Conservation (phyloP, 371 early-diverging fungal species). For the Sporodiniella umbellata region DNA sequence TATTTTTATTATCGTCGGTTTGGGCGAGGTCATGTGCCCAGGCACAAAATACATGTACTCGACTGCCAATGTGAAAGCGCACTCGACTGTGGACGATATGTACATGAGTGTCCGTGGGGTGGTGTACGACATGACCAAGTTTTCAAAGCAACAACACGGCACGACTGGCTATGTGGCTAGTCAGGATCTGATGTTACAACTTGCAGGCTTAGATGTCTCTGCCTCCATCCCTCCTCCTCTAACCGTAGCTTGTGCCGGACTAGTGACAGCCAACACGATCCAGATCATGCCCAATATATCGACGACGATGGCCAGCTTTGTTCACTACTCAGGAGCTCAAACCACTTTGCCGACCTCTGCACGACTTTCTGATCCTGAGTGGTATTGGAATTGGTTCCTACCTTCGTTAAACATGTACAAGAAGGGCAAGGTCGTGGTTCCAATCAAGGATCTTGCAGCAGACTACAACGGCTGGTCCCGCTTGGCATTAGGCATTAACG, state of each 20-base stretch:
- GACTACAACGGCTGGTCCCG: constrained; percentile 33
- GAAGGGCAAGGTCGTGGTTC: constrained; percentile 59
- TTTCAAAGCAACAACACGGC: constrained; percentile 48
- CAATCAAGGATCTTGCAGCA: constrained; percentile 28
- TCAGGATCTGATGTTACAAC: constrained; percentile 49
- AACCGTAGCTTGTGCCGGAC: constrained; percentile 46
- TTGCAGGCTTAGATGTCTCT: constrained; percentile 62
- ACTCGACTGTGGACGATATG: constrained; percentile 32
- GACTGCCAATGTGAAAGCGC: constrained; percentile 26
- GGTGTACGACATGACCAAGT: constrained; percentile 61
- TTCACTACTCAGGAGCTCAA: constrained; percentile 30
- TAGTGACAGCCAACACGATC: constrained; percentile 28
- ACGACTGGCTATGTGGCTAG: constrained; percentile 30
- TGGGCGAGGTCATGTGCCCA: constrained; percentile 85
- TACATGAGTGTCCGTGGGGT: constrained; percentile 62
- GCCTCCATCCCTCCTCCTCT: constrained; percentile 67
- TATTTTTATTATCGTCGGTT: constrained; percentile 82
- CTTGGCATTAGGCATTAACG: constrained; percentile 55
- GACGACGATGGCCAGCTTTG: constrained; percentile 7
- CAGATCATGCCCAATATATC: constrained; percentile 23
- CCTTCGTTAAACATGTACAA: constrained; percentile 53
- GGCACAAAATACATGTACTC: constrained; percentile 58
- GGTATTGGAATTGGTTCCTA: constrained; percentile 60
- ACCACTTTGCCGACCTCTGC: neutral
- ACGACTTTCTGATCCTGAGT: constrained; percentile 22